Evolutionary conservation across 1,284 basidiomycete genomes (phyloP), one percentile per base, ranked within the genome.

Genomic region (Chalciporus sp.): DNA sequence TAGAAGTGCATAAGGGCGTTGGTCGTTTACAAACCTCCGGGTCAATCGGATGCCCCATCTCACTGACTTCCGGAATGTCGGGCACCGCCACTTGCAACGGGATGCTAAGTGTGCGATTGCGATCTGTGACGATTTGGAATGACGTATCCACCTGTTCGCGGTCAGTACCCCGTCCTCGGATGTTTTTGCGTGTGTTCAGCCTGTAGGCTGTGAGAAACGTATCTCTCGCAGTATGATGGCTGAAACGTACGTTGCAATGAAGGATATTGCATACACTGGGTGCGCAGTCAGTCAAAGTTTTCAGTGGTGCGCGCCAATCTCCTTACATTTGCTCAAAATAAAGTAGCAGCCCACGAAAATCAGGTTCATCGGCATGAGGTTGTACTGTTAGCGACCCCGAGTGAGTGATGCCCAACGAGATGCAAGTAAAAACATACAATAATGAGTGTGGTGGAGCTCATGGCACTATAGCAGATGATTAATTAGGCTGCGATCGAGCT

Each of bases 251-350:
- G 86, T 84, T 52, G 85, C 83, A 61, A 88, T 73, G 65, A 84
- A 85, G 5, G 86, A 88, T 52, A 85, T 81, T 1, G 79, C 82
- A 61, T 87, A 88, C 28, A 87, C 86, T 88, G 54, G 3, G 51
- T 46, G 39, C 53, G 23, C 33, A 20, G 44, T 50, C 48, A 51
- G 40, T 42, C 37, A 37, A 40, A 47, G 42, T 29, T n/a, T 16
- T n/a, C 28, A 17, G 20, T 8, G 5, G 31, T 12, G 8, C 39
- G 26, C 10, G 23, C 27, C 10, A 7, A 41, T 42, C 9, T 40
- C 66, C 83, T 60, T 64, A 87, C 86, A 63, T 71, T 87, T 88
- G 70, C 81, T 84, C 48, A 87, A 68, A 47, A 83, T 76, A 56
- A 88, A 86, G 64, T 85, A 87, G 49, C 76, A 75, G 2, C 75